A percentile compares a stretch with the other conserved stretches of the same genome.
phyloP scores from a whole-genome alignment of 2,329 filamentous ascomycete genomes.

The Knoxdaviesia proteae region DNA sequence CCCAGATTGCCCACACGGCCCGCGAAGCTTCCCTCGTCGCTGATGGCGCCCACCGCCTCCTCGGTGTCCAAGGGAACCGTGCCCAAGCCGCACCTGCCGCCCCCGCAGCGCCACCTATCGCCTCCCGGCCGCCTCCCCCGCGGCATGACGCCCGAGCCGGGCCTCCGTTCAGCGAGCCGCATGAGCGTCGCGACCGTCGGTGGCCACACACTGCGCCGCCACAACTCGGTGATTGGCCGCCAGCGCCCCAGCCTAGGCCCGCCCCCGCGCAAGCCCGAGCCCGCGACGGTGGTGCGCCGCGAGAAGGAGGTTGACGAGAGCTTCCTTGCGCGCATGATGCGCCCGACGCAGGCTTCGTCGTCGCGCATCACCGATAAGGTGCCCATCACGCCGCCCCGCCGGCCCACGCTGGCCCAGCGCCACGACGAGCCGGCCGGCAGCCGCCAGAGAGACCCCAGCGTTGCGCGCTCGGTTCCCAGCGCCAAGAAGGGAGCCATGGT shows the following conservation, averaged over 20 bases:
- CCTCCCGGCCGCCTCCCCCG: too few relatives aligned
- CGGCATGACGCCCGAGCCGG: too few relatives aligned
- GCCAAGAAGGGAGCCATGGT: constrained; percentile 6
- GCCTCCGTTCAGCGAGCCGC: constrained; percentile 22
- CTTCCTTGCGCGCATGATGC: constrained; percentile 67
- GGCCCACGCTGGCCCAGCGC: constrained; percentile 6
- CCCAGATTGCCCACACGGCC: constrained; percentile 50
- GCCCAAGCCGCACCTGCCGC: not conserved
- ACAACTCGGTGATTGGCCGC: constrained; percentile 1
- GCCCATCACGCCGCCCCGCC: constrained; percentile 26
- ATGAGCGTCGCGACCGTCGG: constrained; percentile 16
- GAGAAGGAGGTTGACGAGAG: constrained; percentile 41
- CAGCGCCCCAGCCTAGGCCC: constrained; percentile 33
- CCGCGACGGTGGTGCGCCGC: constrained; percentile 23
- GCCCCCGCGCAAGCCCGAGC: constrained; percentile 31
- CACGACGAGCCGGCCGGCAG: constrained; percentile 1
- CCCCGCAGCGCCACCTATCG: too few relatives aligned
- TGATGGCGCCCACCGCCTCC: constrained; percentile 49
- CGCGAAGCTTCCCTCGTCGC: constrained; percentile 41
- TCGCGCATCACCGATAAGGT: constrained; percentile 46
- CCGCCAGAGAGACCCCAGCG: constrained; percentile 1
- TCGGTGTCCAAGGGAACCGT: constrained; percentile 36
- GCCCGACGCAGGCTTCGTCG: constrained; percentile 49
- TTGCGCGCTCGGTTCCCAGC: constrained; percentile 2
- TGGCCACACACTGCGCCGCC: too few relatives aligned